These are phyloP conservation scores for Globisporangium heterothallicum DNA, from an alignment of 352 stramenopile genomes.

Conservation along the genomic window DNA sequence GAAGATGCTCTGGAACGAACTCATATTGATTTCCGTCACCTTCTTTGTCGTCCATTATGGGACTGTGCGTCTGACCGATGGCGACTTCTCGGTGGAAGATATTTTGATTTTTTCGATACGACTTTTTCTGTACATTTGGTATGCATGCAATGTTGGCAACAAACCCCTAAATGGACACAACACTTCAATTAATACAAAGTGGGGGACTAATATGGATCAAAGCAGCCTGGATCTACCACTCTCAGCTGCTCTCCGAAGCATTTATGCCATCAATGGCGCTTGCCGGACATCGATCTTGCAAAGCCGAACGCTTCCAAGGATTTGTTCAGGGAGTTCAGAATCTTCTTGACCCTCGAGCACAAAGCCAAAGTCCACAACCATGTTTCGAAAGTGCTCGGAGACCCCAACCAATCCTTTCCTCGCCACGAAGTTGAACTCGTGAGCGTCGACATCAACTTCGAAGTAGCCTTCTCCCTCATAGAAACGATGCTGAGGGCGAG, in stretches of 20 bases:
- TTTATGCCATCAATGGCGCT: slow-evolving; percentile 33
- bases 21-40: slow-evolving; percentile 20
- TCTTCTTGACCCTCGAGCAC: slow-evolving; percentile 79
- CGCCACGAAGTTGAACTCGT: slow-evolving; percentile 82
- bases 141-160: too few relatives aligned
- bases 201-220: too few relatives aligned
- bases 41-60: not conserved
- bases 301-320: slow-evolving; percentile 65
- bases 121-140: not conserved
- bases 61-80: not conserved
- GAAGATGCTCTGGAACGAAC: slow-evolving; percentile 37
- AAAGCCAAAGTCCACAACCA: slow-evolving; percentile 82
- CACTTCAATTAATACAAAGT: too few relatives aligned
- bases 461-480: slow-evolving; percentile 70
- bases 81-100: not conserved
- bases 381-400: slow-evolving; percentile 70
- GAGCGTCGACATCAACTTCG: slow-evolving; percentile 77
- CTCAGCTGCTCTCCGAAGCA: not conserved
- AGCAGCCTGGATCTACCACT: too few relatives aligned
- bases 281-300: slow-evolving; percentile 69
- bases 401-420: slow-evolving; percentile 69
- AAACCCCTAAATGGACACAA: too few relatives aligned
- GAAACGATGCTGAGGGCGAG: slow-evolving; percentile 72
- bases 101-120: not conserved
- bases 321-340: slow-evolving; percentile 68